Evolutionary conservation across 1,284 basidiomycete species (phyloP).

Genomic region (Wallemia ichthyophaga): DNA sequence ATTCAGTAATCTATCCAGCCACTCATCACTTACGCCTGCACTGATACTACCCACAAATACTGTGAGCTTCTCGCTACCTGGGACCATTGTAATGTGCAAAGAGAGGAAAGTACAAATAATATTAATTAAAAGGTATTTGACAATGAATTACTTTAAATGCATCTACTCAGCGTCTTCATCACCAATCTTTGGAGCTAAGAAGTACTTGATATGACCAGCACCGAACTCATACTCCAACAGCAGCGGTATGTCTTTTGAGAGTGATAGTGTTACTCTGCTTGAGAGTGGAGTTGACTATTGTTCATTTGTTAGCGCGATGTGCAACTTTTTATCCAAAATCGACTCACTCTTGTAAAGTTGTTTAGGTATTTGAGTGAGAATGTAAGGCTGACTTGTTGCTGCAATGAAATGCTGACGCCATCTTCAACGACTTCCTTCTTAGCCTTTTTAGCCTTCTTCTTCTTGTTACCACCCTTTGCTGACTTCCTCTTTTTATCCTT

Average conservation of each 20-base stretch:
- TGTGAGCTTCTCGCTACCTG: not conserved
- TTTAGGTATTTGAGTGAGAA: slow-evolving; percentile 93
- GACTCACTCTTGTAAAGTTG: slow-evolving; percentile 44
- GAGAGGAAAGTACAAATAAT: not conserved
- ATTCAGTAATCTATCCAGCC: not conserved
- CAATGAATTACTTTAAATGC: not conserved
- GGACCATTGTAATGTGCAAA: too few species aligned
- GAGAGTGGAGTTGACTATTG: slow-evolving; percentile 41
- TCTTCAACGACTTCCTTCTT: slow-evolving; percentile 15
- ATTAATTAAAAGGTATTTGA: not conserved
- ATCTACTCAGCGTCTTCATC: slow-evolving; percentile 22
- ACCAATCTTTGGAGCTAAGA: slow-evolving; percentile 63
- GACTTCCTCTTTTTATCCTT: slow-evolving; percentile 31
- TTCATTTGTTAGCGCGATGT: not conserved
- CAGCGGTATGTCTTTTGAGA: slow-evolving; percentile 70
- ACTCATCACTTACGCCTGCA: not conserved
- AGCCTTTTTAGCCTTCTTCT: slow-evolving; percentile 13
- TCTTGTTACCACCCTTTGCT: slow-evolving; percentile 16
- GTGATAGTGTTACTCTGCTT: slow-evolving; percentile 42
- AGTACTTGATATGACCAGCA: slow-evolving; percentile 52
- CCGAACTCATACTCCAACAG: slow-evolving; percentile 62
- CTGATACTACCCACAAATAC: not conserved
- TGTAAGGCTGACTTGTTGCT: slow-evolving; percentile 67
- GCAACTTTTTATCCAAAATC: not conserved
- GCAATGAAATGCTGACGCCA: slow-evolving; percentile 53